phyloP scores from a whole-genome alignment of 148 eudicot genomes.

The Vaccinium vitisidaea region DNA sequence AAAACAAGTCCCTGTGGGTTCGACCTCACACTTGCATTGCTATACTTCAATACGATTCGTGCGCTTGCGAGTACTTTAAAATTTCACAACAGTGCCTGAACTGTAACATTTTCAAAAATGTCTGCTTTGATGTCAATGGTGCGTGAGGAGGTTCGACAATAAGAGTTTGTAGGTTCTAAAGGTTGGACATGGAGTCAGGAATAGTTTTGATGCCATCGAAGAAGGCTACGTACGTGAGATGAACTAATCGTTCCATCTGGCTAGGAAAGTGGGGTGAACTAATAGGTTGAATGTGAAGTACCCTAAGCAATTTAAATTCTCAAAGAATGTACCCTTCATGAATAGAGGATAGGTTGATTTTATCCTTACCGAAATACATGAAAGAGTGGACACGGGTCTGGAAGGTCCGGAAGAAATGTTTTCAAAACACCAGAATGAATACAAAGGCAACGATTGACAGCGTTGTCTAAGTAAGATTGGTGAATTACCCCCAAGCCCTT shows the following conservation, averaged over 20 bases:
- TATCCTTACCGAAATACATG: conserved; percentile 26
- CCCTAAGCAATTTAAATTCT: conserved; percentile 15
- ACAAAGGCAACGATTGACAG: conserved; percentile 32
- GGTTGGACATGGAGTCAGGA: conserved; percentile 28
- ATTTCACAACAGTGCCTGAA: conserved; percentile 17
- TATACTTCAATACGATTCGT: too few species aligned
- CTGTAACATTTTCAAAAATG: conserved; percentile 36
- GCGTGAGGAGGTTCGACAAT: conserved; percentile 7
- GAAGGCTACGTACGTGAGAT: conserved; percentile 33
- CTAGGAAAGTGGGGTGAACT: conserved; percentile 28
- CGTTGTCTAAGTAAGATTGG: background rate
- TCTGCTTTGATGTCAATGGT: conserved; percentile 30
- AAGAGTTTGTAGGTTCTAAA: conserved; percentile 39
- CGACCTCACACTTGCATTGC: too few species aligned
- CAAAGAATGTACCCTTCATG: conserved; percentile 22
- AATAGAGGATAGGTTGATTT: background rate
- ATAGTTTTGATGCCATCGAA: conserved; percentile 23
- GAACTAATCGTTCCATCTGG: conserved; percentile 18
- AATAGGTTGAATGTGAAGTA: conserved; percentile 20
- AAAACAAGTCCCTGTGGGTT: too few species aligned
- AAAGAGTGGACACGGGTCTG: conserved; percentile 34
- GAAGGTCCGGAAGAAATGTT: conserved; percentile 23
- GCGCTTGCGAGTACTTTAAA: too few species aligned
- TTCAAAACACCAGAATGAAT: conserved; percentile 27
- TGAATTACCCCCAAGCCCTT: background rate